Percentiles rank a stretch among this genome's conserved stretches.
These are phyloP conservation scores for Tolypocladium ophioglossoides DNA, from an alignment of 2,329 filamentous ascomycete genomes.

Conservation along the genomic window DNA sequence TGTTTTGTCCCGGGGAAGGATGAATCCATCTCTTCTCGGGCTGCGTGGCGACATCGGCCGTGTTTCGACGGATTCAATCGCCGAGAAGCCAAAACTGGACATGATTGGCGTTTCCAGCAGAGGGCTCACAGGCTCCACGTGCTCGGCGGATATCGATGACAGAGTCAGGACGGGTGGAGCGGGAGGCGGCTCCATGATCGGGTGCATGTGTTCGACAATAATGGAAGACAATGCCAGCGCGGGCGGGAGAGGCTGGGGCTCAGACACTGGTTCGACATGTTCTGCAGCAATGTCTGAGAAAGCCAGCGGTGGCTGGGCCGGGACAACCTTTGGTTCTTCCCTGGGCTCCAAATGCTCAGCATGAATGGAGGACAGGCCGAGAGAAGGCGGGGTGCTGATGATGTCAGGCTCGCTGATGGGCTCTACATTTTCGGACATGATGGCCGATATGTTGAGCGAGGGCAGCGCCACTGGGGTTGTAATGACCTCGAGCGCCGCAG, in stretches of 20 bases:
- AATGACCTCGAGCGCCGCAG: conserved; percentile 1
- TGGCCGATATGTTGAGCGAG: conserved; percentile 3
- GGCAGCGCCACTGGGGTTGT: background rate
- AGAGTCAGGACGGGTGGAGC: conserved; percentile 20
- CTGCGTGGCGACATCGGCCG: conserved; percentile 36
- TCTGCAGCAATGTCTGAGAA: conserved; percentile 24
- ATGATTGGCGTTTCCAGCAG: conserved; percentile 10
- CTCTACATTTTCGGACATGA: conserved; percentile 14
- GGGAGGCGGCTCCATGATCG: conserved; percentile 9
- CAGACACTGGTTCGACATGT: conserved; percentile 24
- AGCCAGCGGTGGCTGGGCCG: conserved; percentile 14
- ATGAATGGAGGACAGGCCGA: conserved; percentile 20
- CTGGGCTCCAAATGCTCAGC: conserved; percentile 22
- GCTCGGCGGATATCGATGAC: conserved; percentile 24
- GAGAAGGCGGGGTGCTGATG: conserved; percentile 5
- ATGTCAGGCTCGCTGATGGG: conserved; percentile 15
- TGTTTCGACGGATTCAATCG: conserved; percentile 34
- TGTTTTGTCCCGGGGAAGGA: conserved; percentile 38
- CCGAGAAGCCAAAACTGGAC: conserved; percentile 30
- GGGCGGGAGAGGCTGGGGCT: conserved; percentile 12
- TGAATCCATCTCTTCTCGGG: conserved; percentile 44
- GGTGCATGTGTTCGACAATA: conserved; percentile 19
- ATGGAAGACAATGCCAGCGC: conserved; percentile 19
- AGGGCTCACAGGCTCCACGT: conserved; percentile 28
- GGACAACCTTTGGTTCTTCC: conserved; percentile 14